Evolutionary conservation across 2,329 filamentous ascomycete species (phyloP), one percentile per base, ranked within the genome.

Genomic region (Penicillium concentricum): DNA sequence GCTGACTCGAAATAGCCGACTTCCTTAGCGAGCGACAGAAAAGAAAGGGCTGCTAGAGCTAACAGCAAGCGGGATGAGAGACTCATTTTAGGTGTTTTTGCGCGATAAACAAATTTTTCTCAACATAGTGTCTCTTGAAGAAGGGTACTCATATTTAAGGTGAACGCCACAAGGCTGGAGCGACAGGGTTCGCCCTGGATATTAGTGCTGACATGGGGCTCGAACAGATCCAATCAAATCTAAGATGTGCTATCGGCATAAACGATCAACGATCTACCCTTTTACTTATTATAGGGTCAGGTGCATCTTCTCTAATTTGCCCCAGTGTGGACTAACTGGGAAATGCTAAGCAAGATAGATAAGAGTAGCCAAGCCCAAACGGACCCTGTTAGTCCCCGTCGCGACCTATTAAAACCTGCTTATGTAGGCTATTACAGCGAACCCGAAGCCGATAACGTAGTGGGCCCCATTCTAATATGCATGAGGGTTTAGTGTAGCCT

Each of bases 1-100:
- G 52, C 60, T 2, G 54, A n/a, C 10, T 64, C 47, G 18, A 64
- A 63, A n/a, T 61, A 51, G 3, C 46, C 56, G 13, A 53, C 50
- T 20, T 44, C 18, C 12, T 41, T 28, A 6, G 51, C 42, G 3
- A 38, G 16, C 2, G 35, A 43, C 0, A 54, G 22, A 18, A 46
- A 47, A 28, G 15, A 47, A 22, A 37, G 12, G n/a, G 22, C 43
- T 16, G 1, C 20, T 30, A 51, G 28, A 42, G 16, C 37, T 9
- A 34, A 10, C 12, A 52, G 4, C 7, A 16, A 13, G 13, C 18
- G 16, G 12, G 30, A 18, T 18, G 15, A 28, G 15, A 5, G 5
- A 16, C 16, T 8, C 49, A 52, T 52, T 2, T 5, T 38, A 18
- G 18, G 5, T 18, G 12, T 5, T 8, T 32, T 34, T 10, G 34